phyloP scores from a whole-genome alignment of 805 yeast genomes.

The Tetrapisispora pingtungensis region DNA sequence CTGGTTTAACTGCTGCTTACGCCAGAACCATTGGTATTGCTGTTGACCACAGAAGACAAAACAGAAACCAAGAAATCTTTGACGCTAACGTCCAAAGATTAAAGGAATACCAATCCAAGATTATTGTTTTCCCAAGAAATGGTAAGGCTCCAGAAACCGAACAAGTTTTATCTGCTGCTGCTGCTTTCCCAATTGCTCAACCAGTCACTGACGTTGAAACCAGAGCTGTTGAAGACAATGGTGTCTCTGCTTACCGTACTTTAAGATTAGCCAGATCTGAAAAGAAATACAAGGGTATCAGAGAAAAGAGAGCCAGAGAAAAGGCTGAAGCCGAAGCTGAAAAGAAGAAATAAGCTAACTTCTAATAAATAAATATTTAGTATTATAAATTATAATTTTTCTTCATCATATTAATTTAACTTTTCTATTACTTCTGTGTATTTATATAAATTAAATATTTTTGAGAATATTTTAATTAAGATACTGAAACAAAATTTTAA shows the following conservation, averaged over 20 bases:
- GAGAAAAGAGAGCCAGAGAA: conserved; percentile 95
- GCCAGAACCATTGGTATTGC: conserved; percentile 98
- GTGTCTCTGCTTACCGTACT: conserved; percentile 83
- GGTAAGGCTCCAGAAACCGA: conserved; percentile 70
- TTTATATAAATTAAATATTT: too few species aligned
- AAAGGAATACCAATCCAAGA: conserved; percentile 90
- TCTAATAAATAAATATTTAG: not conserved
- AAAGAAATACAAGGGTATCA: conserved; percentile 88
- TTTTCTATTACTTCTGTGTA: too few species aligned
- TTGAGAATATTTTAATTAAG: too few species aligned
- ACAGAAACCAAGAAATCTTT: conserved; percentile 93
- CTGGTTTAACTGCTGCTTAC: conserved; percentile 84
- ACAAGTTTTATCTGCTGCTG: conserved; percentile 65
- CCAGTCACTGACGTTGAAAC: conserved; percentile 61
- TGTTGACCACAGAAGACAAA: conserved; percentile 99
- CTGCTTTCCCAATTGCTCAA: conserved; percentile 88
- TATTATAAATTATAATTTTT: conserved; percentile 2
- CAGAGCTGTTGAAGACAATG: conserved; percentile 76
- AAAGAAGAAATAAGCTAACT: conserved; percentile 66
- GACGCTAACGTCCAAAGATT: conserved; percentile 93
- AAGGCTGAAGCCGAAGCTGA: conserved; percentile 99
- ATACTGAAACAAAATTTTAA: too few species aligned
- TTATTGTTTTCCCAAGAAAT: conserved; percentile 92
- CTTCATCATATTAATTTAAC: not conserved
- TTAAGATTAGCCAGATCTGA: conserved; percentile 92